A percentile compares a stretch with the other conserved stretches of the same genome.
Evolutionary conservation across 192 early-diverging fungal genomes (phyloP).

Genomic region (Coemansia sp.): DNA sequence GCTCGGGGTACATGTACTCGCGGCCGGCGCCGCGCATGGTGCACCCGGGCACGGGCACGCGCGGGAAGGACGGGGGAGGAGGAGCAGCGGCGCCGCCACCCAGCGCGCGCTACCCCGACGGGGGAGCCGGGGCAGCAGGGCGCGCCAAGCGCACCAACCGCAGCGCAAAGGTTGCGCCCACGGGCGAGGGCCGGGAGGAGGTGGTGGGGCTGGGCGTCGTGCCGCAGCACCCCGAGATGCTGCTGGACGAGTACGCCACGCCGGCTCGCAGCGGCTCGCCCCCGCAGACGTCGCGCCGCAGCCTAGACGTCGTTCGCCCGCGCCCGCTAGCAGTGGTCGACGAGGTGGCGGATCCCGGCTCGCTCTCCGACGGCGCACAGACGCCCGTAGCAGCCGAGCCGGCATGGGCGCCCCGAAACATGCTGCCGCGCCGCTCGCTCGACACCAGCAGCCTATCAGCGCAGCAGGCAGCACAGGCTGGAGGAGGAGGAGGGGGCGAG

Average conservation of each 20-base stretch:
- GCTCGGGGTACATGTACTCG: constrained; percentile 31
- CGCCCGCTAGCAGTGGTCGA: constrained; percentile 24
- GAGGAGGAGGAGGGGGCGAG: constrained; percentile 9
- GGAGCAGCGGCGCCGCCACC: constrained; percentile 8
- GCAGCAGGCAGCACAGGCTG: constrained; percentile 3
- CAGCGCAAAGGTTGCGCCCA: constrained; percentile 40
- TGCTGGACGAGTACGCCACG: constrained; percentile 12
- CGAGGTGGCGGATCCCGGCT: constrained; percentile 31
- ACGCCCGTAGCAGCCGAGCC: background rate
- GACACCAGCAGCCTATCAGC: constrained; percentile 20
- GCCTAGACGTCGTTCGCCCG: constrained; percentile 17
- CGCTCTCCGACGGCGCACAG: constrained; percentile 36
- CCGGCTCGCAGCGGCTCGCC: background rate
- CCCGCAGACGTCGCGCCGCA: constrained; percentile 11
- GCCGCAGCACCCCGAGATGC: constrained; percentile 36
- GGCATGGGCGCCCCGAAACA: constrained; percentile 18
- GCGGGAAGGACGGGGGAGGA: background rate
- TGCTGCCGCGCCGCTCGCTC: constrained; percentile 39
- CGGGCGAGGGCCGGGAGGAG: constrained; percentile 37
- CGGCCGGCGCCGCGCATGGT: constrained; percentile 22
- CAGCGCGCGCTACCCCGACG: constrained; percentile 23
- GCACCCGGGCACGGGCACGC: constrained; percentile 1
- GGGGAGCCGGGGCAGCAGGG: constrained; percentile 4
- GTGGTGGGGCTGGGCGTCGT: constrained; percentile 47
- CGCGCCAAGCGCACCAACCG: constrained; percentile 36